phyloP scores from a whole-genome alignment of 345 rosid species.

The Barbarea vulgaris region DNA sequence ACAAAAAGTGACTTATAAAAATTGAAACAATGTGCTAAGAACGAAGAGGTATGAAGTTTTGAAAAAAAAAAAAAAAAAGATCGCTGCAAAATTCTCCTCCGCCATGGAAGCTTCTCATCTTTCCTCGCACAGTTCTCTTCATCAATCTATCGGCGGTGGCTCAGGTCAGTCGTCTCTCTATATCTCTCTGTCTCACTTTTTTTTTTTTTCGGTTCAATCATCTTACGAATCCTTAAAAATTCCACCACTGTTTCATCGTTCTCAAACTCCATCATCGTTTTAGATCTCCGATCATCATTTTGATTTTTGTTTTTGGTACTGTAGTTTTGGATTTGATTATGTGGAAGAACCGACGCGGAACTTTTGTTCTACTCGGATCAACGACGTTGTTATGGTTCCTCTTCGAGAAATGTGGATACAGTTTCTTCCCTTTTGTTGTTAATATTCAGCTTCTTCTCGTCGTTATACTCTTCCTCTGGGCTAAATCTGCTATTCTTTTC shows the following conservation, averaged over 20 bases:
- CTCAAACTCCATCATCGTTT: neutral
- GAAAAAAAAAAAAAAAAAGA: neutral
- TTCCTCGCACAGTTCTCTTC: neutral
- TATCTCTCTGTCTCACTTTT: neutral
- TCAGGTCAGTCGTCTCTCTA: too few relatives aligned
- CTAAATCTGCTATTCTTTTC: constrained; percentile 94
- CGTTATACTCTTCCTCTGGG: constrained; percentile 85
- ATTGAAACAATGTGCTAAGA: constrained; percentile 18
- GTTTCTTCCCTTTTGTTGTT: constrained; percentile 58
- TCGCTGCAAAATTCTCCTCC: constrained; percentile 13
- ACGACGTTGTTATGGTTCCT: constrained; percentile 71
- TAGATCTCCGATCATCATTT: constrained; percentile 30
- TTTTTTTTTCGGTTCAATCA: neutral
- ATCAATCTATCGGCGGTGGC: constrained; percentile 15
- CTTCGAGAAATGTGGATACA: constrained; percentile 76
- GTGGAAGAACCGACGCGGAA: constrained; percentile 68
- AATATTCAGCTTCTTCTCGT: constrained; percentile 68
- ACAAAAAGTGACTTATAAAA: neutral
- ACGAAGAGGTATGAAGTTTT: neutral
- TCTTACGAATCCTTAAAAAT: neutral
- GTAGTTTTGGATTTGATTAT: constrained; percentile 71
- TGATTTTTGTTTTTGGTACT: neutral
- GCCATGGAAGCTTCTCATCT: constrained; percentile 30
- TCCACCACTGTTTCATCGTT: neutral
- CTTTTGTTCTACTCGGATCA: constrained; percentile 51